Conservation (phyloP, 2,329 filamentous ascomycete species). For the Pestalotiopsis sp. region DNA sequence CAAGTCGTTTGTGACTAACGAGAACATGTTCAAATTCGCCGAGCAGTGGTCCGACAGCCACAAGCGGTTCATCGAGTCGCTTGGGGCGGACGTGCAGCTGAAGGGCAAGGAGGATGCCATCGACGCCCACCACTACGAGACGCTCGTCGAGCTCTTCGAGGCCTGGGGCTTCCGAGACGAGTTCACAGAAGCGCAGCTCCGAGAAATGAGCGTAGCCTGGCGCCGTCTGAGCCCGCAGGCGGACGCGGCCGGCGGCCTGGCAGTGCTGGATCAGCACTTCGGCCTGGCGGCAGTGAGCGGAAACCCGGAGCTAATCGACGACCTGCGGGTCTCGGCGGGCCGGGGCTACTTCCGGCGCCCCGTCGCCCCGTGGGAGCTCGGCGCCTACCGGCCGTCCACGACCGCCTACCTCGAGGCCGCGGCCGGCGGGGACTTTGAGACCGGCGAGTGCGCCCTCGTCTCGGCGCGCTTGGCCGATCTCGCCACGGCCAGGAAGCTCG, state of each 20-base stretch:
- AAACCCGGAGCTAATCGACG: slow-evolving; percentile 67
- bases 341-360: slow-evolving; percentile 64
- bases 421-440: slow-evolving; percentile 55
- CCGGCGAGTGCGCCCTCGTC: slow-evolving; percentile 72
- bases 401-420: slow-evolving; percentile 72
- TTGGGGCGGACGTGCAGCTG: slow-evolving; percentile 46
- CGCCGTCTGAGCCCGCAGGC: slow-evolving; percentile 73
- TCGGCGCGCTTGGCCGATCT: slow-evolving; percentile 76
- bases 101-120: slow-evolving; percentile 63
- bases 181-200: slow-evolving; percentile 65
- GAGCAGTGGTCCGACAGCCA: slow-evolving; percentile 73
- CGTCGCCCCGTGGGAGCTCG: slow-evolving; percentile 71
- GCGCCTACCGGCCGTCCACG: slow-evolving; percentile 74
- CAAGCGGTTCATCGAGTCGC: slow-evolving; percentile 57
- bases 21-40: slow-evolving; percentile 68
- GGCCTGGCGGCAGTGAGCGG: slow-evolving; percentile 76
- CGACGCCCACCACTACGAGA: slow-evolving; percentile 71
- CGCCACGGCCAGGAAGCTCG: slow-evolving; percentile 63
- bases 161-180: slow-evolving; percentile 59
- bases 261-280: slow-evolving; percentile 53
- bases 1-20: slow-evolving; percentile 52
- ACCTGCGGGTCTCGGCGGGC: slow-evolving; percentile 60
- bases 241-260: slow-evolving; percentile 62
- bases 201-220: slow-evolving; percentile 70
- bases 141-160: slow-evolving; percentile 61